Conservation (phyloP, 2,329 filamentous ascomycete genomes). For the Aspergillus vadensis region DNA sequence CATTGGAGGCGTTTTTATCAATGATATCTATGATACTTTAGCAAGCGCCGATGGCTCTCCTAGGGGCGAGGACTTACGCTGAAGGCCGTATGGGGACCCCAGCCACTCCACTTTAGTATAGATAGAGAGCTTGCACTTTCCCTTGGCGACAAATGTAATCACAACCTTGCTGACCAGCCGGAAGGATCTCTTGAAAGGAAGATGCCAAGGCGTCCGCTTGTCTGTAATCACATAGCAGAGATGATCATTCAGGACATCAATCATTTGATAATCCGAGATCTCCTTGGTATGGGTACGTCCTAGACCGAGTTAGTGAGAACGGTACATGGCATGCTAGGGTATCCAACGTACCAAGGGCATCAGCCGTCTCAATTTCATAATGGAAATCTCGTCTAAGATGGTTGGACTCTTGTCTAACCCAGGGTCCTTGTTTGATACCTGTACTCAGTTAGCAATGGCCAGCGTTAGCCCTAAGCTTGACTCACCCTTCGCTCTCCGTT, state of each 20-base stretch:
- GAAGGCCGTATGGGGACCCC: slow-evolving; percentile 58
- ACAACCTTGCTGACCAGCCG: slow-evolving; percentile 86
- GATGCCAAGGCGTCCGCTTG: slow-evolving; percentile 72
- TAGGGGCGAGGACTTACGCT: slow-evolving; percentile 36
- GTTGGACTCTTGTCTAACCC: slow-evolving; percentile 70
- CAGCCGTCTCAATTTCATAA: slow-evolving; percentile 71
- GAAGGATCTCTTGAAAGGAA: slow-evolving; percentile 78
- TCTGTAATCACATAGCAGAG: slow-evolving; percentile 69
- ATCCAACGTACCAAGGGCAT: slow-evolving; percentile 61
- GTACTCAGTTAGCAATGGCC: slow-evolving; percentile 19
- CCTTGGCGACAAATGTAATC: slow-evolving; percentile 90
- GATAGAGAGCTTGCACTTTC: slow-evolving; percentile 85
- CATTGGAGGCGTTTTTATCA: slow-evolving; percentile 69
- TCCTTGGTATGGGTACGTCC: slow-evolving; percentile 57
- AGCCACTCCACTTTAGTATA: slow-evolving; percentile 89
- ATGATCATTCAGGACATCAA: slow-evolving; percentile 80
- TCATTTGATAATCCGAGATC: slow-evolving; percentile 79
- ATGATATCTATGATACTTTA: slow-evolving; percentile 49
- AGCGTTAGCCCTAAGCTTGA: neutral
- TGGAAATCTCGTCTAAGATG: slow-evolving; percentile 76
- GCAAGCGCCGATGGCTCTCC: neutral
- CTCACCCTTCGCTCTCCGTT: slow-evolving; percentile 68
- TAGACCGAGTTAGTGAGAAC: slow-evolving; percentile 23
- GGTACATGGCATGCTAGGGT: neutral
- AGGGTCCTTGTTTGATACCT: slow-evolving; percentile 82